phyloP scores from a whole-genome alignment of 148 eudicot genomes.

The Chenopodium formosanum region DNA sequence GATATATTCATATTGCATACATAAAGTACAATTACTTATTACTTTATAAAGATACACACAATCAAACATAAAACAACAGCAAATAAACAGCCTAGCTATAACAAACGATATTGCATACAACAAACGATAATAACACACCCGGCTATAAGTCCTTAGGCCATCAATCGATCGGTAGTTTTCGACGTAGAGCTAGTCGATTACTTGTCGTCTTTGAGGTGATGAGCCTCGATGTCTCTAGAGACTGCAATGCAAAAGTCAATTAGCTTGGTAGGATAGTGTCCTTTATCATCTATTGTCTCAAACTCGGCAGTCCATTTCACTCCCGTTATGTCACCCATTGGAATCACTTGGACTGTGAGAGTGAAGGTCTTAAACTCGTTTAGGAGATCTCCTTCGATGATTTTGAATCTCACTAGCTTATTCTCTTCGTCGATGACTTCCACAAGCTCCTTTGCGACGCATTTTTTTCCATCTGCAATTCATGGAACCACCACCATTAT shows the following conservation, averaged over 20 bases:
- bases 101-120: no score
- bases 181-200: background rate
- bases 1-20: no score
- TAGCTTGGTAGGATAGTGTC: slow-evolving; percentile 6
- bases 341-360: background rate
- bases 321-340: background rate
- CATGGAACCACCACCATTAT: background rate
- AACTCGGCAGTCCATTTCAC: slow-evolving; percentile 1
- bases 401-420: slow-evolving; percentile 1
- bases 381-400: slow-evolving; percentile 7
- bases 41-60: no score
- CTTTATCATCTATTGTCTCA: background rate
- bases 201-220: slow-evolving; percentile 3
- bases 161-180: background rate
- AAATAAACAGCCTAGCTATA: no score
- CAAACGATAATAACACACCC: no score
- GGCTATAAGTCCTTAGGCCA: background rate
- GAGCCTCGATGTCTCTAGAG: background rate
- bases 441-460: background rate
- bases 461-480: slow-evolving; percentile 2
- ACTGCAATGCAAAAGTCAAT: background rate
- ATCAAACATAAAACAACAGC: no score
- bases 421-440: background rate
- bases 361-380: background rate
- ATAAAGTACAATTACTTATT: no score